These are phyloP conservation scores for Ophiostoma montium DNA, from an alignment of 2,329 filamentous ascomycete species.

Conservation along the genomic window DNA sequence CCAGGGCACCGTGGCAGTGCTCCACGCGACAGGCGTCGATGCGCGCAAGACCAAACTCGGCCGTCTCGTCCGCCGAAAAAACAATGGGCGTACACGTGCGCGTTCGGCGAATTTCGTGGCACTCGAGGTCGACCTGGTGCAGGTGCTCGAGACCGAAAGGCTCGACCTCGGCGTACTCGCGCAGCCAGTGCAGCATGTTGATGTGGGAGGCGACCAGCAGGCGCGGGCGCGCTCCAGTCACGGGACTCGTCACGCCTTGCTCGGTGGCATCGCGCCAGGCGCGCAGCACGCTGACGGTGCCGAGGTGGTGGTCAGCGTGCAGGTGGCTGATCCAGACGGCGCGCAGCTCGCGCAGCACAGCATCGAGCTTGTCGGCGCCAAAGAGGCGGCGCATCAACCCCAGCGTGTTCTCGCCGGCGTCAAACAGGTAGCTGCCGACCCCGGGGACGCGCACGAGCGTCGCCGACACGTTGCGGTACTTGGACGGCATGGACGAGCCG, in stretches of 20 bases:
- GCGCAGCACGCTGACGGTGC: constrained; percentile 64
- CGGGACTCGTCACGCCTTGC: constrained; percentile 21
- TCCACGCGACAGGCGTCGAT: constrained; percentile 55
- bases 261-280: constrained; percentile 56
- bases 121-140: constrained; percentile 18
- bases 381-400: constrained; percentile 73
- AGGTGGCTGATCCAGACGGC: constrained; percentile 89
- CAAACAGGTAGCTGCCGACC: constrained; percentile 77
- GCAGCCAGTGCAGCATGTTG: constrained; percentile 61
- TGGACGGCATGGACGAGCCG: constrained; percentile 77
- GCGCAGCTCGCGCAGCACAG: constrained; percentile 65
- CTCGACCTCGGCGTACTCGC: constrained; percentile 68
- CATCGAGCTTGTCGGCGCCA: constrained; percentile 44
- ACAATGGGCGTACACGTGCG: constrained; percentile 16
- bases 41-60: constrained; percentile 40
- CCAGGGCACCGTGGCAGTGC: constrained; percentile 71
- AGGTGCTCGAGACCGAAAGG: constrained; percentile 53
- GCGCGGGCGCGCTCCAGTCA: constrained; percentile 16
- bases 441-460: constrained; percentile 75
- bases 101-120: constrained; percentile 5
- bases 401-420: constrained; percentile 84
- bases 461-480: constrained; percentile 88
- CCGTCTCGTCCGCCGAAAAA: constrained; percentile 24
- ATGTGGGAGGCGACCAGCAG: constrained; percentile 56
- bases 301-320: constrained; percentile 92